These are phyloP conservation scores for Podospora anserina DNA, from an alignment of 495 filamentous ascomycete genomes.

Conservation along the genomic window DNA sequence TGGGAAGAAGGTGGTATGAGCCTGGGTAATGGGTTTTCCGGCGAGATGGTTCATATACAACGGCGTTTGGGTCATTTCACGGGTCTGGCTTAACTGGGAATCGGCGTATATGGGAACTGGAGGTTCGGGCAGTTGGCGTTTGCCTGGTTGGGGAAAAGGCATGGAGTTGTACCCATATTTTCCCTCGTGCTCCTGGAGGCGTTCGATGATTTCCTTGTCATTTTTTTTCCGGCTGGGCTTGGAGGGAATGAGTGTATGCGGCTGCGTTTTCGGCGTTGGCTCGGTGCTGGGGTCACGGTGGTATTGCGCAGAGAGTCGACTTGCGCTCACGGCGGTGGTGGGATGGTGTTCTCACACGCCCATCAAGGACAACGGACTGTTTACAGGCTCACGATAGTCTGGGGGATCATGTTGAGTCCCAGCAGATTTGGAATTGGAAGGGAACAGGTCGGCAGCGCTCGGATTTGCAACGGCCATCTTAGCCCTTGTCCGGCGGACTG, in stretches of 20 bases:
- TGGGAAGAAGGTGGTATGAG: background rate
- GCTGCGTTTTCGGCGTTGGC: background rate
- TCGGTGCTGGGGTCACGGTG: background rate
- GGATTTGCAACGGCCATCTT: conserved; percentile 5
- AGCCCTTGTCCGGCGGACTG: conserved; percentile 28
- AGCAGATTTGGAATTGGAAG: background rate
- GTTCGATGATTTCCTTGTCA: background rate
- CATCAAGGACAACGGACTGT: background rate
- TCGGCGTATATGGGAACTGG: background rate
- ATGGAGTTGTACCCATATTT: background rate
- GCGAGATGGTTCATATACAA: conserved; percentile 16
- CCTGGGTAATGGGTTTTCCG: conserved; percentile 7
- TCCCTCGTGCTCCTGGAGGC: background rate
- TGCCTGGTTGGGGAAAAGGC: background rate
- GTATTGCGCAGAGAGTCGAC: background rate
- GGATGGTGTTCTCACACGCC: background rate
- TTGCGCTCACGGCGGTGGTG: background rate
- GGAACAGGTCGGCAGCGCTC: background rate
- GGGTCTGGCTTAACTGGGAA: background rate
- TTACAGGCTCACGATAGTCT: background rate
- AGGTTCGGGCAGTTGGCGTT: background rate
- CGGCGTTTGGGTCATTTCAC: background rate
- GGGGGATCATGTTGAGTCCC: background rate
- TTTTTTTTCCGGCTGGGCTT: background rate
- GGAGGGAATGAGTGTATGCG: background rate